Base-by-base conservation (phyloP, 179 eudicot species). In the Silene vulgaris region DNA sequence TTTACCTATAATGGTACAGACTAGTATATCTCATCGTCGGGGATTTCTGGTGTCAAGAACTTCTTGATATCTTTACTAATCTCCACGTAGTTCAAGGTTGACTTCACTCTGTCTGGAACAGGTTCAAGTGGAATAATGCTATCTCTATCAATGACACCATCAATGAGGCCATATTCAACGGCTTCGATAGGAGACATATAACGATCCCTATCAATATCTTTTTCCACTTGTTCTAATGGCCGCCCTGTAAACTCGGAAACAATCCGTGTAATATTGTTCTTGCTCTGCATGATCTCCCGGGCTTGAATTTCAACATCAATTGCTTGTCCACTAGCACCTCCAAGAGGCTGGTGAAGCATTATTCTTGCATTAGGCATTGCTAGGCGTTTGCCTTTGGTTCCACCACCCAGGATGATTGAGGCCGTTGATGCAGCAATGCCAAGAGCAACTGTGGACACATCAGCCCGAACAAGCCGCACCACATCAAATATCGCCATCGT, bases 151-250 rank as follows among this genome's bases (percentile, higher is more conserved):
- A 92, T 88, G 62, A 92, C 88, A 35, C 96, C 96, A 60, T 92
- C 97, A 66, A 92, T 85, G 23, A 92, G 79, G n/a, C 96, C 96
- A 75, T 89, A 92, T 81, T 91, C 97, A 83, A 92, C 89, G n/a
- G 94, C 97, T 85, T 92, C 97, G 74, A 92, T 84, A 8, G 97
- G 97, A 78, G 97, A 91, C 93, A 91, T 86, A 71, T 90, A 91
- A 19, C 90, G 88, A 74, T 90, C 96, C 79, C 90, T 85, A 57
- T 91, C 93, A 71, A 91, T 91, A 77, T 91, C 97, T 82, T 90
- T 89, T 79, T 84, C 86, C 48, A 92, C 91, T 79, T 91, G 87
- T 81, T 91, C 91, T 79, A 73, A 71, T 21, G 97, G 20, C 56
- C 88, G 86, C 73, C 90, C 90, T 32, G 94, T 85, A 76, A 87